A percentile compares a stretch with the other conserved stretches of the same genome.
Conservation (phyloP, 1,284 basidiomycete genomes). For the Trichosporon faecale region DNA sequence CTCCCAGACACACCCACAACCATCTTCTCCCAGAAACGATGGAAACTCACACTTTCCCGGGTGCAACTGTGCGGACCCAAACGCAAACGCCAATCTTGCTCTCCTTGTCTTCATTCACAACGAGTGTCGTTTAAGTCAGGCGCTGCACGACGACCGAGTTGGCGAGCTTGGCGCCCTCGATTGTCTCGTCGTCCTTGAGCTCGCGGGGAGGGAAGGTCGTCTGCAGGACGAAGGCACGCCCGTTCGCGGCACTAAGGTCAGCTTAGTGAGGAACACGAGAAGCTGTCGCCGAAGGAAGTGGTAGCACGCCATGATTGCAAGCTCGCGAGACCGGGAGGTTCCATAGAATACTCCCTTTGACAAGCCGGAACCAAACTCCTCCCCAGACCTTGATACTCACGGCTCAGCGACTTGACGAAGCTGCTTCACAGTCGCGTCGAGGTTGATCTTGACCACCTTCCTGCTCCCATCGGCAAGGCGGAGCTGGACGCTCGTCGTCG, state of each 20-base stretch:
- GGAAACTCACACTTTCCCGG: not conserved
- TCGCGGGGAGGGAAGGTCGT: constrained; percentile 77
- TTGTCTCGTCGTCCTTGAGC: constrained; percentile 66
- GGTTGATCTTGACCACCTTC: constrained; percentile 83
- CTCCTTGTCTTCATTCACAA: not conserved
- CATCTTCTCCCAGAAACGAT: not conserved
- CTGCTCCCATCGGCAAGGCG: constrained; percentile 88
- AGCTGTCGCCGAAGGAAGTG: not conserved
- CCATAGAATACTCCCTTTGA: not conserved
- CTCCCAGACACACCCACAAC: not conserved
- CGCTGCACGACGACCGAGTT: constrained; percentile 84
- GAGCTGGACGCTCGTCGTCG: constrained; percentile 88
- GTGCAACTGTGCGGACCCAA: not conserved
- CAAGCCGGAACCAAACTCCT: not conserved
- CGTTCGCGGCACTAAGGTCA: constrained; percentile 64
- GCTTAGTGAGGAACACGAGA: not conserved
- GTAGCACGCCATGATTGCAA: not conserved
- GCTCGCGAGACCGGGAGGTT: constrained; percentile 51
- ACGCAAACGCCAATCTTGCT: not conserved
- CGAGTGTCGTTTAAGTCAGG: constrained; percentile 42
- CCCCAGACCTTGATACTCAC: not conserved
- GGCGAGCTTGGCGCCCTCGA: constrained; percentile 68
- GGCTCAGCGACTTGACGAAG: constrained; percentile 56
- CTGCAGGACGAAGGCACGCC: constrained; percentile 71
- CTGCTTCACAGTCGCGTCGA: constrained; percentile 84